Percentiles rank a stretch among this genome's conserved stretches.
phyloP scores from a whole-genome alignment of 306 rosid species.

The Lathyrus tuberosus region DNA sequence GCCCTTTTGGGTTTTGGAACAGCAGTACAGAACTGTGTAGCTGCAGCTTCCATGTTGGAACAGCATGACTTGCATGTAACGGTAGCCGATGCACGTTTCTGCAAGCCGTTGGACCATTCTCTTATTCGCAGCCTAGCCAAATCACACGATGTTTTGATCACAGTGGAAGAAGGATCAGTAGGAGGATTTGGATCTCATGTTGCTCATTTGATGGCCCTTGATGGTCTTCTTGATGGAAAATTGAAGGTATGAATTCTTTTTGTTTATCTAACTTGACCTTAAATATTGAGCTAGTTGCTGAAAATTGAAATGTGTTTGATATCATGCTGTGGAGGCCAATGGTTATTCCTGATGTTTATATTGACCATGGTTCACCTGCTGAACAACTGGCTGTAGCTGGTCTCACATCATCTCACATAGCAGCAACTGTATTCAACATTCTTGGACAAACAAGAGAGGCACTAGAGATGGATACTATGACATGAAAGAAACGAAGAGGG shows the following conservation, averaged over 20 bases:
- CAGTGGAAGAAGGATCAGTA: slow-evolving; percentile 92
- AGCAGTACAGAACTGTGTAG: slow-evolving; percentile 76
- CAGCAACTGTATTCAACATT: slow-evolving; percentile 77
- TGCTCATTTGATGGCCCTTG: slow-evolving; percentile 87
- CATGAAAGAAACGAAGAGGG: too few relatives aligned
- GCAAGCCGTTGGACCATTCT: slow-evolving; percentile 80
- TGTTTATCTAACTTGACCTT: neutral
- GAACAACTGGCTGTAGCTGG: slow-evolving; percentile 74
- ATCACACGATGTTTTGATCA: slow-evolving; percentile 72
- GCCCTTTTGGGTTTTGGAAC: slow-evolving; percentile 86
- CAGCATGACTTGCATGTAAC: slow-evolving; percentile 57
- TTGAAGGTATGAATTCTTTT: slow-evolving; percentile 52
- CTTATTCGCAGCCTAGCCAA: slow-evolving; percentile 78
- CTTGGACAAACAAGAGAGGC: slow-evolving; percentile 86
- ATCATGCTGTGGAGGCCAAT: slow-evolving; percentile 87
- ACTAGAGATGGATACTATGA: slow-evolving; percentile 54
- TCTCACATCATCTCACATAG: slow-evolving; percentile 81
- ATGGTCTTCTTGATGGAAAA: slow-evolving; percentile 86
- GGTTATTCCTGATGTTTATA: slow-evolving; percentile 80
- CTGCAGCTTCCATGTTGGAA: slow-evolving; percentile 58
- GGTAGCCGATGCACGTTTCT: slow-evolving; percentile 61
- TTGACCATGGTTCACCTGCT: slow-evolving; percentile 75
- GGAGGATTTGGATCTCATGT: slow-evolving; percentile 97
- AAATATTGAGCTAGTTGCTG: neutral
- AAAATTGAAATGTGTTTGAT: slow-evolving; percentile 13